phyloP scores from a whole-genome alignment of 2,329 filamentous ascomycete species.

The Epichloe typhina region DNA sequence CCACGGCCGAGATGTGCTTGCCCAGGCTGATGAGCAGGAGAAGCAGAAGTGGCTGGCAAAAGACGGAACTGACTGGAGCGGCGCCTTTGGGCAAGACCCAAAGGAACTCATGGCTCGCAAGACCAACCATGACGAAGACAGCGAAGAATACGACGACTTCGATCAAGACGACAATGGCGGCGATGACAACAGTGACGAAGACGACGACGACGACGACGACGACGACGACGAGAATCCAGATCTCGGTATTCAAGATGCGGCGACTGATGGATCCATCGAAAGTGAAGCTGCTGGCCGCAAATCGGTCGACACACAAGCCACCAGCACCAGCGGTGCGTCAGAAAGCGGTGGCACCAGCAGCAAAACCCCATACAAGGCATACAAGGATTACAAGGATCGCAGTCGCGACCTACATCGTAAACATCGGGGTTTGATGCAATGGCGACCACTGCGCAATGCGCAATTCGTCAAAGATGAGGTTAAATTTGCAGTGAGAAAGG shows the following conservation, averaged over 20 bases:
- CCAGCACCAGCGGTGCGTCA: conserved; percentile 18
- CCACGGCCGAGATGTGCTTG: conserved; percentile 68
- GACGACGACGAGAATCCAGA: conserved; percentile 28
- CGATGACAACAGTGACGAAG: conserved; percentile 19
- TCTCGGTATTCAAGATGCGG: conserved; percentile 47
- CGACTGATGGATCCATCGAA: conserved; percentile 16
- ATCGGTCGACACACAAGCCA: conserved; percentile 29
- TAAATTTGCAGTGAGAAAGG: conserved; percentile 60
- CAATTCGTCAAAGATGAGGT: conserved; percentile 83
- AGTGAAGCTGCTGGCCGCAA: conserved; percentile 14
- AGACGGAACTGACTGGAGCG: conserved; percentile 75
- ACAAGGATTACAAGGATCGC: conserved; percentile 51
- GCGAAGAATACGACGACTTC: conserved; percentile 28
- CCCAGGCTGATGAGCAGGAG: conserved; percentile 56
- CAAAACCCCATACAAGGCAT: conserved; percentile 42
- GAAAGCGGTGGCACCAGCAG: conserved; percentile 23
- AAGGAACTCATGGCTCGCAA: conserved; percentile 29
- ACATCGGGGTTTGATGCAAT: conserved; percentile 88
- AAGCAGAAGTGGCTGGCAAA: conserved; percentile 67
- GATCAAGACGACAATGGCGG: conserved; percentile 17
- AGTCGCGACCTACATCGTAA: conserved; percentile 70
- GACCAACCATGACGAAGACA: conserved; percentile 16
- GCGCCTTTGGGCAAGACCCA: conserved; percentile 72
- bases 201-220: conserved; percentile 3
- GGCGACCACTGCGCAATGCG: conserved; percentile 76